Percentiles rank a stretch among this genome's conserved stretches.
These are phyloP conservation scores for Drosera capensis DNA, from an alignment of 148 eudicot genomes.

Conservation along the genomic window DNA sequence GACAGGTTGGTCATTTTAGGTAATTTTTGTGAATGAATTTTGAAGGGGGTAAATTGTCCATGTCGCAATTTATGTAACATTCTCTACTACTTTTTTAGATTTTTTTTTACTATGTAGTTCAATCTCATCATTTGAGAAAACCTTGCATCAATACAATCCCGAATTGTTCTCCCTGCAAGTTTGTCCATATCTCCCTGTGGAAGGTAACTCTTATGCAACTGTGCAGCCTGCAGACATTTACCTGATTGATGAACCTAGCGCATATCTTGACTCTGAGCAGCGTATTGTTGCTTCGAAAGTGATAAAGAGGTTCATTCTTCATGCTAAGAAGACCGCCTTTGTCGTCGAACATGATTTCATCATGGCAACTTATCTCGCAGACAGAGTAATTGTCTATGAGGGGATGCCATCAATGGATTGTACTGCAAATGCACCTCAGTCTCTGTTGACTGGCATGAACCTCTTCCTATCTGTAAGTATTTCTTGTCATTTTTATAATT, in stretches of 20 bases:
- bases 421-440: conserved; percentile 79
- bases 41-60: no score
- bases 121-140: no score
- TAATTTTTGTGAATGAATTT: no score
- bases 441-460: conserved; percentile 85
- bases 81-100: no score
- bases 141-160: no score
- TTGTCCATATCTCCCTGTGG: no score
- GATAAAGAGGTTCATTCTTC: conserved; percentile 88
- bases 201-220: conserved; percentile 4
- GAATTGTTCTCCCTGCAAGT: no score
- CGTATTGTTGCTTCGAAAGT: conserved; percentile 96
- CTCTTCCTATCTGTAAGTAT: conserved; percentile 79
- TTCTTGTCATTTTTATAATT: no score
- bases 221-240: conserved; percentile 94
- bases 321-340: conserved; percentile 93
- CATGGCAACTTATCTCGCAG: conserved; percentile 94
- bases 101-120: no score
- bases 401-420: conserved; percentile 76
- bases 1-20: no score
- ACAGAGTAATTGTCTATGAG: conserved; percentile 83
- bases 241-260: conserved; percentile 95
- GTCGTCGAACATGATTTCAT: conserved; percentile 94
- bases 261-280: conserved; percentile 94
- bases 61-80: no score